Evolutionary conservation across 768 basidiomycete species (phyloP).

Genomic region (Boletellus ananas): DNA sequence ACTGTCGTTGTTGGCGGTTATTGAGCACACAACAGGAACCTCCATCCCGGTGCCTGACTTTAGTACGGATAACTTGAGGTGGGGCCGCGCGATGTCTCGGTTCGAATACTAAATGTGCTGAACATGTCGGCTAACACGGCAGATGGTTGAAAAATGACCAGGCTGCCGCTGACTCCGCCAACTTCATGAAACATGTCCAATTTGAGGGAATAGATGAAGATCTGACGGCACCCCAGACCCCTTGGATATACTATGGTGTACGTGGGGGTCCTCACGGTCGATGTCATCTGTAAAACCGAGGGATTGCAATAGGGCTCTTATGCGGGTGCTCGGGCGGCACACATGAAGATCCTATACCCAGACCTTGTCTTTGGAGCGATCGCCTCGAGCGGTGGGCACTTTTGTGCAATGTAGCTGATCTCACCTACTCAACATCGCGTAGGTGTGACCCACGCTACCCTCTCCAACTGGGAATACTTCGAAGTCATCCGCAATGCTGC

Average conservation of each 20-base stretch:
- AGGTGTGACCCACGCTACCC: constrained; percentile 83
- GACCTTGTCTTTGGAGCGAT: constrained; percentile 88
- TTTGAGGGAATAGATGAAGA: constrained; percentile 69
- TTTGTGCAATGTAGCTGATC: background rate
- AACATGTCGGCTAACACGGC: constrained; percentile 7
- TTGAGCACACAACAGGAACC: constrained; percentile 42
- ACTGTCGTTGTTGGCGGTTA: background rate
- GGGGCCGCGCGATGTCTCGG: constrained; percentile 3
- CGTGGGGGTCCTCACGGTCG: constrained; percentile 18
- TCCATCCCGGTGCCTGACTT: constrained; percentile 76
- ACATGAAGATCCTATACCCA: constrained; percentile 85
- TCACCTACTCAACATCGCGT: background rate
- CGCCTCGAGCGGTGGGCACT: constrained; percentile 68
- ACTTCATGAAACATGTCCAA: constrained; percentile 81
- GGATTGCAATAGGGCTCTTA: constrained; percentile 65
- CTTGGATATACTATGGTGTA: constrained; percentile 95
- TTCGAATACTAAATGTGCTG: background rate
- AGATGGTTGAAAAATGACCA: constrained; percentile 91
- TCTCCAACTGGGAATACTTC: constrained; percentile 86
- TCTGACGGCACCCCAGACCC: constrained; percentile 65
- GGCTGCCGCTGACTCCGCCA: constrained; percentile 84
- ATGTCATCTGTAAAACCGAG: background rate
- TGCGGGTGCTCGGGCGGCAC: constrained; percentile 89
- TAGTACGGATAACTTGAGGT: constrained; percentile 80
- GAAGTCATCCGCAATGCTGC: constrained; percentile 73